Percentiles rank a stretch among this genome's conserved stretches.
Conservation (phyloP, 2,329 filamentous ascomycete genomes). For the Trichoderma harzianum region DNA sequence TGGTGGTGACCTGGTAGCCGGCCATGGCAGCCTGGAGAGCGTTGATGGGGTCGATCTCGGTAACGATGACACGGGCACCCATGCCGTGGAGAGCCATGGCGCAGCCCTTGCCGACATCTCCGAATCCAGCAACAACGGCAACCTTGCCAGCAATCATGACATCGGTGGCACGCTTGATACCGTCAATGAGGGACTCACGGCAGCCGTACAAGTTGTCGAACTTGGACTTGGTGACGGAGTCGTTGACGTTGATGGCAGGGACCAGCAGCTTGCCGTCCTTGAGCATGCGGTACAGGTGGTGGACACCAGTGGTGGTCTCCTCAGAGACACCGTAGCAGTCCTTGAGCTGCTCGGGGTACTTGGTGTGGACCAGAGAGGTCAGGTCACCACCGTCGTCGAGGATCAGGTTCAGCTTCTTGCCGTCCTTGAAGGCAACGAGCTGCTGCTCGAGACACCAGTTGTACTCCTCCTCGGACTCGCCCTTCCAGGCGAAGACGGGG, state of each 20-base stretch:
- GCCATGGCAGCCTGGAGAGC: constrained; percentile 97
- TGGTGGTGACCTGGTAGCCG: constrained; percentile 93
- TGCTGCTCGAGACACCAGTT: constrained; percentile 99
- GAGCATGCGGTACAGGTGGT: constrained; percentile 98
- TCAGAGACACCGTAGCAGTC: constrained; percentile 98
- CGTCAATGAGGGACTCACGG: constrained; percentile 97
- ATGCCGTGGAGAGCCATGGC: constrained; percentile 93
- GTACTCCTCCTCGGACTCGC: constrained; percentile 99
- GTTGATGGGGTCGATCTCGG: constrained; percentile 99
- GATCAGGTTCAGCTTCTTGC: constrained; percentile 96
- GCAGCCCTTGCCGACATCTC: constrained; percentile 99
- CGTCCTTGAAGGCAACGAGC: constrained; percentile 92
- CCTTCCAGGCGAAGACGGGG: constrained; percentile 75
- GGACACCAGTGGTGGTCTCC: constrained; percentile 99
- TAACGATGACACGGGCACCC: constrained; percentile 94
- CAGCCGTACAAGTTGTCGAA: constrained; percentile 99
- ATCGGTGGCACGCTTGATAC: constrained; percentile 99
- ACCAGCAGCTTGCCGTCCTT: constrained; percentile 87
- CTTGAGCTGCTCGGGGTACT: constrained; percentile 98
- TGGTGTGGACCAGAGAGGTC: constrained; percentile 91
- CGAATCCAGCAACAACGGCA: constrained; percentile 94
- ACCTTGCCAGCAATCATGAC: constrained; percentile 99
- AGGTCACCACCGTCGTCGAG: constrained; percentile 98
- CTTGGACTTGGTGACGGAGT: constrained; percentile 99
- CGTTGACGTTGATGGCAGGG: constrained; percentile 98